These are phyloP conservation scores for Suhomyces faveliae DNA, from an alignment of 805 yeast species.

Conservation along the genomic window DNA sequence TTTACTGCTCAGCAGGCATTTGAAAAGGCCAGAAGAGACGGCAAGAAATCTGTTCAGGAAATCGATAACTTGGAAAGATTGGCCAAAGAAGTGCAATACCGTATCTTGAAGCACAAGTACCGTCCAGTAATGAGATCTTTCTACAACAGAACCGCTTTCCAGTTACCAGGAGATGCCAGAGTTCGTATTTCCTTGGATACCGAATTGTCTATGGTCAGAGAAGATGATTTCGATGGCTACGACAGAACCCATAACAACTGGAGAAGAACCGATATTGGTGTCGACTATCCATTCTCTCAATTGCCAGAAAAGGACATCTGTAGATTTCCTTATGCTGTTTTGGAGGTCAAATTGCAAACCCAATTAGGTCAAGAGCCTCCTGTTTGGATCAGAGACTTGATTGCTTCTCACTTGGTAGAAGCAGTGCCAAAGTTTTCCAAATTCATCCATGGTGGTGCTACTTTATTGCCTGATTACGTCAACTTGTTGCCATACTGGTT, in stretches of 20 bases:
- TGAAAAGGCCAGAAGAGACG: constrained; percentile 89
- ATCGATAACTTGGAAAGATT: constrained; percentile 89
- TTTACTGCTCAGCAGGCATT: constrained; percentile 87
- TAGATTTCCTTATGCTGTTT: constrained; percentile 94
- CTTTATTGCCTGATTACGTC: constrained; percentile 81
- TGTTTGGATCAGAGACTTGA: constrained; percentile 91
- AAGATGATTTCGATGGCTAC: constrained; percentile 91
- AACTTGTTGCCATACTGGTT: constrained; percentile 93
- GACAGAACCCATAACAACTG: constrained; percentile 91
- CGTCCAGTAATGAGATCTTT: constrained; percentile 96
- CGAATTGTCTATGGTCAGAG: constrained; percentile 95
- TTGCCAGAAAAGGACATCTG: constrained; percentile 82
- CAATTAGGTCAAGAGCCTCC: constrained; percentile 99
- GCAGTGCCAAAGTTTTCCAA: constrained; percentile 98
- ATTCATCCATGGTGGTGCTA: constrained; percentile 94
- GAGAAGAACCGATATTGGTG: constrained; percentile 98
- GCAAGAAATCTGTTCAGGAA: constrained; percentile 82
- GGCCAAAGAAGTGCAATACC: constrained; percentile 90
- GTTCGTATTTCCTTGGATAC: constrained; percentile 98
- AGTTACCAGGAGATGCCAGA: constrained; percentile 98
- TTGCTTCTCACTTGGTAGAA: constrained; percentile 89
- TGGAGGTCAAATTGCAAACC: constrained; percentile 96
- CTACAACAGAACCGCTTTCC: constrained; percentile 98
- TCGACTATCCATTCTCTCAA: constrained; percentile 91
- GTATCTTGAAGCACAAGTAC: constrained; percentile 76